phyloP scores from a whole-genome alignment of 169 alveolate species.

The Plasmodium knowlesi region DNA sequence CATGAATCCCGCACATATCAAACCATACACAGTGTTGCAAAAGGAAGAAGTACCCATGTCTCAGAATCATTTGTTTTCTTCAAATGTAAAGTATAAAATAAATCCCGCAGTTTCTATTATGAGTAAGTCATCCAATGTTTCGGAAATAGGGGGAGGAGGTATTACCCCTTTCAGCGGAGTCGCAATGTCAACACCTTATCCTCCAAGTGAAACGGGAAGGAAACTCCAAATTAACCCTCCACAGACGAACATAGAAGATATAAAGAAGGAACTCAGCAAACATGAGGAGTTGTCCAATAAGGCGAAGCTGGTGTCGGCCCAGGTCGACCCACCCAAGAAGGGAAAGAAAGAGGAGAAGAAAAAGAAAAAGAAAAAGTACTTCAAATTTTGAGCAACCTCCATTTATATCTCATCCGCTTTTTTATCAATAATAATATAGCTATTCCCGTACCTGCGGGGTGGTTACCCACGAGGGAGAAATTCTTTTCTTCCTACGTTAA shows the following conservation, averaged over 20 bases:
- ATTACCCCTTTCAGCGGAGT: slow-evolving; percentile 35
- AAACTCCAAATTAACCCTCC: neutral
- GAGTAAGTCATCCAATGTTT: slow-evolving; percentile 7
- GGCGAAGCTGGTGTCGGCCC: slow-evolving; percentile 83
- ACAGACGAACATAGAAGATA: slow-evolving; percentile 30
- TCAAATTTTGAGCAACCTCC: slow-evolving; percentile 77
- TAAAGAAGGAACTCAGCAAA: slow-evolving; percentile 59
- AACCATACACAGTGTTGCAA: slow-evolving; percentile 70
- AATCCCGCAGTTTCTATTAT: slow-evolving; percentile 14
- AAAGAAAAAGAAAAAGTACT: slow-evolving; percentile 81
- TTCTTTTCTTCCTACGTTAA: neutral
- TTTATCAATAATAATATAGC: neutral
- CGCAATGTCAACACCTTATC: slow-evolving; percentile 36
- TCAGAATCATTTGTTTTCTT: slow-evolving; percentile 31
- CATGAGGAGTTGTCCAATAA: slow-evolving; percentile 81
- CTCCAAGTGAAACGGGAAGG: slow-evolving; percentile 18
- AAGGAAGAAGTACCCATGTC: slow-evolving; percentile 54
- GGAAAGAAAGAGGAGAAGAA: slow-evolving; percentile 74
- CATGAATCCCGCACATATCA: slow-evolving; percentile 20
- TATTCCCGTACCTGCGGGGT: neutral
- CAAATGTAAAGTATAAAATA: slow-evolving; percentile 55
- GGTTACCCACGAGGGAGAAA: neutral
- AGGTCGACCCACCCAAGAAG: slow-evolving; percentile 73
- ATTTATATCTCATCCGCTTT: neutral
- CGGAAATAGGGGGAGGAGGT: slow-evolving; percentile 20